Conservation (phyloP, 805 yeast genomes). For the Jamesozyma jinghongensis region DNA sequence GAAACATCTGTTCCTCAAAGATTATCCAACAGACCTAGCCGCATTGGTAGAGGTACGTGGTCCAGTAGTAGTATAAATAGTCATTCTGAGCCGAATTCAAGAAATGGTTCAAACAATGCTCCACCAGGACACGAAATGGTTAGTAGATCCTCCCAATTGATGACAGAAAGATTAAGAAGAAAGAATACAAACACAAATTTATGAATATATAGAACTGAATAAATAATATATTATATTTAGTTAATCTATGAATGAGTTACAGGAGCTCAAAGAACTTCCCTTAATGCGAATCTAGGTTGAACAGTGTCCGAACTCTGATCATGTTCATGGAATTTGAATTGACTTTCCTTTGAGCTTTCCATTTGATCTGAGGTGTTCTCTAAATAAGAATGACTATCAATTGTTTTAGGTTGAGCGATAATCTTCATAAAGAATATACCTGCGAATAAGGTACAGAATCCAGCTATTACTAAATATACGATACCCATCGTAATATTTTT, state of each 20-base stretch:
- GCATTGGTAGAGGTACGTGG: conserved; percentile 2
- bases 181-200: conserved; percentile 10
- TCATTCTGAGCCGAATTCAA: not conserved
- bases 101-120: not conserved
- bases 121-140: not conserved
- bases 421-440: conserved; percentile 71
- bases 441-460: conserved; percentile 60
- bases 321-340: not conserved
- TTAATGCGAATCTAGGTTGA: not conserved
- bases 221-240: not conserved
- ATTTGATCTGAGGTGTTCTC: conserved; percentile 19
- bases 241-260: not conserved
- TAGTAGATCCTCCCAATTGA: conserved; percentile 18
- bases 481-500: conserved; percentile 76
- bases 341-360: not conserved
- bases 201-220: not conserved
- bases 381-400: conserved; percentile 67
- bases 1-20: not conserved
- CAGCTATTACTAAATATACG: conserved; percentile 80
- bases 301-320: not conserved
- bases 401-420: conserved; percentile 59
- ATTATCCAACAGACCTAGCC: conserved; percentile 1
- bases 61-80: not conserved
- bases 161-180: conserved; percentile 26
- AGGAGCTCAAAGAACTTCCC: not conserved